Base-by-base conservation (phyloP, 2,329 filamentous ascomycete genomes). In the Diplodia corticola region DNA sequence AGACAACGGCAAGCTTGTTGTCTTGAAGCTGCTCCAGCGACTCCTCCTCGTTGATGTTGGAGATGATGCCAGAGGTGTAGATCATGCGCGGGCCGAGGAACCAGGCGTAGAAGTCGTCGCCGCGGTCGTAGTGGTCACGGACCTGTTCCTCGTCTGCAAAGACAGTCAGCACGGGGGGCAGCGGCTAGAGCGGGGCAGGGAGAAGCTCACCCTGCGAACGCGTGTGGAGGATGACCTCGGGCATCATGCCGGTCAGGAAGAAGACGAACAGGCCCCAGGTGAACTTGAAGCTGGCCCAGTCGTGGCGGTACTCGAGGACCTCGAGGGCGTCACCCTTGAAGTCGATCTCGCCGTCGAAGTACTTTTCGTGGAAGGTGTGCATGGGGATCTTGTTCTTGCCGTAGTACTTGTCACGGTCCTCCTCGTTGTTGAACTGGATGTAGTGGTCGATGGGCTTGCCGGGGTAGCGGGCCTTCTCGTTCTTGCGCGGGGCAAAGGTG, bases 71-170 rank as follows among this genome's bases (percentile, higher is more conserved):
- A 60, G 92, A 96, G 61, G 95, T 99, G 84, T 98, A 98, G 81
- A 98, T 92, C 95, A 98, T 99, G 76, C 94, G 93, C 67, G 94
- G 94, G 69, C 95, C 95, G 69, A 98, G 87, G 86, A 98, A 98
- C 93, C 93, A 99, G 78, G 88, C 90, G 84, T 99, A 99, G 83
- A 97, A 97, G 81, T 98, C 95, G 78, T 99, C 93, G 76, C 95
- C 95, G 70, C 93, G 90, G 85, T 98, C 95, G 81, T 99, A 99
- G 84, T 97, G 93, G 79, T 93, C 92, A 77, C 93, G 92, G 66
- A 98, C 93, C 82, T 98, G 95, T 80, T 98, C 94, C 86, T 97
- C 93, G 73, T 98, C 94, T 92, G 71, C 28, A 5, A 22, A n/a
- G n/a, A 17, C 13, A 20, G 55, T 67, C 37, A 70, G 66, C 24